Percentiles rank a stretch among this genome's conserved stretches.
Evolutionary conservation across 2,329 filamentous ascomycete species (phyloP).

Genomic region (Erysiphe pulchra): DNA sequence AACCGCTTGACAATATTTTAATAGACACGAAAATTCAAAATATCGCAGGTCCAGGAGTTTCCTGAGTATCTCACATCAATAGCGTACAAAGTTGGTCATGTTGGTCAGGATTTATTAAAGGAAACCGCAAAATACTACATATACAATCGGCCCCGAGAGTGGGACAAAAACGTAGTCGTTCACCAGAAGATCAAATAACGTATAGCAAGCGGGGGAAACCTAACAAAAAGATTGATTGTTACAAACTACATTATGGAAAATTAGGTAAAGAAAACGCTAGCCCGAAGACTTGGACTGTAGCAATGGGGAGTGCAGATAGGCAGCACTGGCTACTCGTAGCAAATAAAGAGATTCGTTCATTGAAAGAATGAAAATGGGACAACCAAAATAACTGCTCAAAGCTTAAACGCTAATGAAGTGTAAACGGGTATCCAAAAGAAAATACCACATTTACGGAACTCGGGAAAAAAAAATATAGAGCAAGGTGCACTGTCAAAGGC

Average conservation of each 20-base stretch:
- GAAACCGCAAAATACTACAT: not conserved
- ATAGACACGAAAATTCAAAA: not conserved
- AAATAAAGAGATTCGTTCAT: not conserved
- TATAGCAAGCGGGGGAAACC: not conserved
- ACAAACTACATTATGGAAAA: not conserved
- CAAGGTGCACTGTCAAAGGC: not conserved
- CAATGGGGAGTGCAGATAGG: not conserved
- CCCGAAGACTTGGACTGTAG: not conserved
- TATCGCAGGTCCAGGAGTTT: not conserved
- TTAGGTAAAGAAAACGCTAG: not conserved
- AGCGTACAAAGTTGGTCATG: not conserved
- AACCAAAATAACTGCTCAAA: not conserved
- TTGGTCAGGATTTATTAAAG: not conserved
- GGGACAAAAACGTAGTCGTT: not conserved
- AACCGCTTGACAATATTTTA: not conserved
- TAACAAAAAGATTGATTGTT: not conserved
- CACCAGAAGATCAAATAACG: not conserved
- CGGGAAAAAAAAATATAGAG: not conserved
- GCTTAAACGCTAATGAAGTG: not conserved
- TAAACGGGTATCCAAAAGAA: not conserved
- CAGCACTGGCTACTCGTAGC: not conserved
- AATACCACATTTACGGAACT: not conserved
- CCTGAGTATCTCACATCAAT: not conserved
- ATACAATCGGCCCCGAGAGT: not conserved
- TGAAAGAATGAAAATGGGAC: not conserved